phyloP scores from a whole-genome alignment of 2,329 filamentous ascomycete genomes.

The Atkinsonella texensis region DNA sequence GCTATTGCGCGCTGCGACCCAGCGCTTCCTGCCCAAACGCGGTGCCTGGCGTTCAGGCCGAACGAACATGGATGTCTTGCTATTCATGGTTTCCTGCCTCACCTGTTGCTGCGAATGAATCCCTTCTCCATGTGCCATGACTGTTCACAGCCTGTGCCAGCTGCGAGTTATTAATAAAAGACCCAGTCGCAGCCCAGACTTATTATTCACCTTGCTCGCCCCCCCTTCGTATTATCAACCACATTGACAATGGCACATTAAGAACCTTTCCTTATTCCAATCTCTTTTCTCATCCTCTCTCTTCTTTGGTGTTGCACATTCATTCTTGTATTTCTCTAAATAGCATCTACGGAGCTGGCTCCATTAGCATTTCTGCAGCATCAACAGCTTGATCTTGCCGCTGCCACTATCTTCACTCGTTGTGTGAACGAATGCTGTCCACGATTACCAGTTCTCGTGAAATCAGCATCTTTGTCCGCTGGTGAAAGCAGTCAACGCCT shows the following conservation, averaged over 20 bases:
- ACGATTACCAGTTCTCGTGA: neutral
- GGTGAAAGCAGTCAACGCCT: neutral
- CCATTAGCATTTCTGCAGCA: neutral
- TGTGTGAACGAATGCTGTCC: neutral
- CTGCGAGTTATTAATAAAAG: constrained; percentile 1
- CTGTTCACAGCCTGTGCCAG: constrained; percentile 3
- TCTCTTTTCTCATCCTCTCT: neutral
- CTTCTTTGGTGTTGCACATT: neutral
- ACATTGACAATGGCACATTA: constrained; percentile 1
- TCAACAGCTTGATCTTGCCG: neutral
- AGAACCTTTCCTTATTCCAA: neutral
- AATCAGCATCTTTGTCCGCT: neutral
- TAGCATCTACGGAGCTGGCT: neutral
- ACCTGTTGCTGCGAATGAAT: neutral
- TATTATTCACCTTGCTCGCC: neutral
- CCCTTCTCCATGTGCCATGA: neutral
- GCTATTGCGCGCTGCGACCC: neutral
- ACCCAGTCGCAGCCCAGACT: neutral
- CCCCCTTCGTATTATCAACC: constrained; percentile 1
- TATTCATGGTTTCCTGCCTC: constrained; percentile 1
- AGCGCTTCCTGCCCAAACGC: constrained; percentile 1
- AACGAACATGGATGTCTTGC: neutral
- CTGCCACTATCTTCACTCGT: neutral
- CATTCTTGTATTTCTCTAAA: neutral
- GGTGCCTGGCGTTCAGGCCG: neutral